Base-by-base conservation (phyloP, 371 early-diverging fungal genomes). In the Rhizopus sp. region DNA sequence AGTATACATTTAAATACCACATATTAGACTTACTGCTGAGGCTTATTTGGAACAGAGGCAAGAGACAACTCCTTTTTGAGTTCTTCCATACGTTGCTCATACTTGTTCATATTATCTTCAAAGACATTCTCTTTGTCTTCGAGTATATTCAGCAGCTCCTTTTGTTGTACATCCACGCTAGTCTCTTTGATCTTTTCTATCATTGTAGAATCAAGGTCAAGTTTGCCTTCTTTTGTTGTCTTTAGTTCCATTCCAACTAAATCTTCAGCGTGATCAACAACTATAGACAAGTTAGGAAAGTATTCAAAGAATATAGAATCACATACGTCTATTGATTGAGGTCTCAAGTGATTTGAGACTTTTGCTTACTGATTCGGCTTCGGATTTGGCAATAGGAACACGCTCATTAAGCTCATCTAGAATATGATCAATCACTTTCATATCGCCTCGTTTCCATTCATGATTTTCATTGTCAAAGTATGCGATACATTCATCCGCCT, bases 391-490 rank as follows among this genome's bases (percentile, higher is more conserved):
- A 29, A 29, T 12, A 29, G 46, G 46, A 17, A 46, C 15, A 29
- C 46, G 16, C 3, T 17, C 29, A 46, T 29, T 46, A 7, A 46
- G 29, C 23, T 29, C 16, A 42, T 53, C 44, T 32, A 53, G 16
- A 16, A 53, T 42, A 41, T 1, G 1, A 0, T 4, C 10, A 3
- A 53, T 42, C 3, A 40, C 37, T 32, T 17, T 2, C 16, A 38
- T 15, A 42, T 32, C 54, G 13, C 54, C 54, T 42, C 40, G 7
- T 15, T 33, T 53, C 54, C 54, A 53, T 32, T 53, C 30, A 31
- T 41, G 42, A 1, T 42, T 33, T 5, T 0, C 13, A 16, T 53
- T n/a, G 0, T 42, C 42, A 8, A 53, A 41, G 7, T 31, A 40
- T 13, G 10, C 30, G 5, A 29, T 3, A 39, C 13, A 10, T 29